Evolutionary conservation across 345 rosid species (phyloP), one percentile per base, ranked within the genome.

Genomic region (Salix udensis): DNA sequence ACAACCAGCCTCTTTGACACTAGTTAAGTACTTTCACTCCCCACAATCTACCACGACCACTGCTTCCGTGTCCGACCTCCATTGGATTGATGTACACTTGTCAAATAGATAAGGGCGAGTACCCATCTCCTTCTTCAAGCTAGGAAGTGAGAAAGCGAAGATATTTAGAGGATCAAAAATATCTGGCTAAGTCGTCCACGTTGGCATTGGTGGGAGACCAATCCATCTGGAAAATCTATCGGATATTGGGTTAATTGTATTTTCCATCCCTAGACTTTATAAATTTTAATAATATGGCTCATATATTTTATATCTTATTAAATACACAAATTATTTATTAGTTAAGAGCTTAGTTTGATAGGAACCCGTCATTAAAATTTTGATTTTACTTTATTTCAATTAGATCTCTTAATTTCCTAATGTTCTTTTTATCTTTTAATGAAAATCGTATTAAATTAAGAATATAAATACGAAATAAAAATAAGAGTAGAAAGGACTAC

Each of bases 101-200:
- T 71, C 69, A 30, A 8, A 1, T 18, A 9, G 4, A 5, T 11
- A 23, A 23, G 0, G 21, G 86, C 82, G 79, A 71, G 79, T 79
- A 70, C 2, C 24, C 9, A 12, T 16, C 12, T n/a, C 24, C 21
- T 1, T 28, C 7, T 26, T 58, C 24, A 67, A 3, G 14, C 23
- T 15, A 10, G 77, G 8, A 70, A 39, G 61, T 67, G 67, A 42
- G 67, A 55, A 39, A 28, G 42, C 15, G 48, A 21, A 89, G 90
- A 90, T 91, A 85, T 90, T 87, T 81, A 71, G 81, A 76, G 81
- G 86, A 92, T 91, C 85, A 74, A 86, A 91, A 93, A 93, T 88
- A 93, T 93, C 93, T 86, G 75, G 83, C 80, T 78, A 67, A 85
- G 77, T 79, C 85, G 87, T 88, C 97, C 98, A 95, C 93, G 97